A percentile compares a stretch with the other conserved stretches of the same genome.
These are phyloP conservation scores for Leccinum subgranulosum DNA, from an alignment of 768 basidiomycete species.

Conservation along the genomic window DNA sequence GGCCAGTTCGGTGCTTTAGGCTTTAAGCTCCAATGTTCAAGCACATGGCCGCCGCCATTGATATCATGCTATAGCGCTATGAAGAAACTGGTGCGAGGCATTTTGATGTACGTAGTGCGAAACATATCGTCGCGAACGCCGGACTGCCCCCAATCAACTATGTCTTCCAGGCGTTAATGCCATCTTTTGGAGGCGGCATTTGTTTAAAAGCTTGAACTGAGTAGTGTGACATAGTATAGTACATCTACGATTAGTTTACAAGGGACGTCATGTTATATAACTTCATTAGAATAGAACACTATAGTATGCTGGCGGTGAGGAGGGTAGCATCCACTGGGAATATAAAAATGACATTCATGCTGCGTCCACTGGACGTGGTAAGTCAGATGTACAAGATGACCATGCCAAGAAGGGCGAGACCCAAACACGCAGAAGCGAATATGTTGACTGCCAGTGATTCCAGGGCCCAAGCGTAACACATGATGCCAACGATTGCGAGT, in stretches of 20 bases:
- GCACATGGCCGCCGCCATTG: too few species aligned
- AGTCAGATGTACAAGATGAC: neutral
- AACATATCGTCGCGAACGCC: too few species aligned
- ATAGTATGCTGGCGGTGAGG: neutral
- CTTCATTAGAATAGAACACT: neutral
- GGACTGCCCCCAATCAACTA: neutral
- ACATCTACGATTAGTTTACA: neutral
- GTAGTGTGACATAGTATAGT: neutral
- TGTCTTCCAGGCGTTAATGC: neutral
- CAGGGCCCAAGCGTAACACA: constrained; percentile 50
- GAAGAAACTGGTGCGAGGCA: too few species aligned
- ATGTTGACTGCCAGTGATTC: constrained; percentile 45
- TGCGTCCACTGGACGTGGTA: neutral
- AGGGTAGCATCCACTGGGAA: neutral
- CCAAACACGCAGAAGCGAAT: constrained; percentile 42
- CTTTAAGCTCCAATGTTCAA: too few species aligned
- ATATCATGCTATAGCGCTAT: too few species aligned
- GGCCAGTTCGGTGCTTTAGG: too few species aligned
- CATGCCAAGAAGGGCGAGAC: constrained; percentile 29
- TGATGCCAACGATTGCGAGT: constrained; percentile 48
- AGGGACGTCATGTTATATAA: neutral
- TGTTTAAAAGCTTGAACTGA: neutral
- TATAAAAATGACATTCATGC: neutral
- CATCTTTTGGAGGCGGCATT: neutral
- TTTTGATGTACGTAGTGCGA: neutral